These are phyloP conservation scores for Cladosporium sp. DNA, from an alignment of 2,329 filamentous ascomycete species.

Conservation along the genomic window DNA sequence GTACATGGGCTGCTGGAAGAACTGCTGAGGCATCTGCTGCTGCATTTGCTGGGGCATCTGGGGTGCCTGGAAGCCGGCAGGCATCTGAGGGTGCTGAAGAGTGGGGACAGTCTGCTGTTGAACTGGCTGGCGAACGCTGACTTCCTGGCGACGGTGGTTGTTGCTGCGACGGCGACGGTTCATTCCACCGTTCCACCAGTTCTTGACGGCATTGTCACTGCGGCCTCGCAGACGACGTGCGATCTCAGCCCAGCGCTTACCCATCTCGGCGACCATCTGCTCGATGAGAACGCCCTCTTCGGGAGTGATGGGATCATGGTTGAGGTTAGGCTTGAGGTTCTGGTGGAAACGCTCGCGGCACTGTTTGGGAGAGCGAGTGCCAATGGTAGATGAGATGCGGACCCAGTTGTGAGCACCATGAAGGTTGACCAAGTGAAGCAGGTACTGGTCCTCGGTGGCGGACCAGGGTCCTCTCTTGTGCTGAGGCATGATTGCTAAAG, in stretches of 20 bases:
- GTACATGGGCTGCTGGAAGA: slow-evolving; percentile 21
- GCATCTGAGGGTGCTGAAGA: slow-evolving; percentile 15
- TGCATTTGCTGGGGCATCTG: slow-evolving; percentile 11
- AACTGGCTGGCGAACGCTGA: slow-evolving; percentile 34
- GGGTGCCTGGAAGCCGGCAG: slow-evolving; percentile 5
- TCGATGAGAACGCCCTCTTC: slow-evolving; percentile 75
- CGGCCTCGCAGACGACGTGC: slow-evolving; percentile 77
- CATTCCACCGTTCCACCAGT: slow-evolving; percentile 95
- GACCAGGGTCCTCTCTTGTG: slow-evolving; percentile 83
- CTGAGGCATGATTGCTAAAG: slow-evolving; percentile 42
- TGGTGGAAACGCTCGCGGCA: slow-evolving; percentile 93
- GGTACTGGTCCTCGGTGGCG: slow-evolving; percentile 68
- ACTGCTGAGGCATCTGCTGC: slow-evolving; percentile 22
- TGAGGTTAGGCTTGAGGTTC: slow-evolving; percentile 82
- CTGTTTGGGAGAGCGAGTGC: slow-evolving; percentile 84
- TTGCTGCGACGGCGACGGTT: slow-evolving; percentile 64
- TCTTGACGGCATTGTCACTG: slow-evolving; percentile 95
- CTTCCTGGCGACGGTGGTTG: slow-evolving; percentile 38
- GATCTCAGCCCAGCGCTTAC: slow-evolving; percentile 92
- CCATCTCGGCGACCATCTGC: slow-evolving; percentile 71
- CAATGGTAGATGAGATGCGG: slow-evolving; percentile 72
- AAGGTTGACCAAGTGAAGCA: slow-evolving; percentile 68
- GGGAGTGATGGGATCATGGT: slow-evolving; percentile 74
- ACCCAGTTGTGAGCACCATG: slow-evolving; percentile 89
- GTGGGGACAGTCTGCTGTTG: slow-evolving; percentile 19